Evolutionary conservation across 2,329 filamentous ascomycete species (phyloP).

Genomic region (Berkeleyomyces basicola): DNA sequence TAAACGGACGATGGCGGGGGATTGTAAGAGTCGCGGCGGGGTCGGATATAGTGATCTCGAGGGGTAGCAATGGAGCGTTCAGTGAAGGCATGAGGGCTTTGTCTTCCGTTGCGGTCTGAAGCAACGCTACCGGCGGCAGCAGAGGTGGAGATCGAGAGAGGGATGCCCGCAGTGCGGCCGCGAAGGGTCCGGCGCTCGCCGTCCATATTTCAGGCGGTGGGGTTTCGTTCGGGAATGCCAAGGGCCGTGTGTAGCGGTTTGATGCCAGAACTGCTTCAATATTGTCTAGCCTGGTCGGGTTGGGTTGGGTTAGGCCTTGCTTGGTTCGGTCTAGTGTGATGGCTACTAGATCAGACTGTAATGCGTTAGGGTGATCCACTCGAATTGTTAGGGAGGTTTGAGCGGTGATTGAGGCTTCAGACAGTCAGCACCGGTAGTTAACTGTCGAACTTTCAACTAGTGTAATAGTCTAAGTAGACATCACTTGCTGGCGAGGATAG

Average conservation of each 20-base stretch:
- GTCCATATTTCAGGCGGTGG: constrained; percentile 1
- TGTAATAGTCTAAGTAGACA: constrained; percentile 2
- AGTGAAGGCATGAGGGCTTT: background rate
- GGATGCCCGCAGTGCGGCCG: constrained; percentile 3
- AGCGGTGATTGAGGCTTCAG: background rate
- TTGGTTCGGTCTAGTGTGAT: background rate
- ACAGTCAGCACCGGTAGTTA: too few relatives aligned
- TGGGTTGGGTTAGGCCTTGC: background rate
- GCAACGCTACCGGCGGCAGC: background rate
- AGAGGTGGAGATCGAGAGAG: constrained; percentile 2
- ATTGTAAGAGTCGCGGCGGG: background rate
- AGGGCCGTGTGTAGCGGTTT: background rate
- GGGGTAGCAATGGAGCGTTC: background rate
- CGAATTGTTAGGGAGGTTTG: background rate
- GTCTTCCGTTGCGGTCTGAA: background rate
- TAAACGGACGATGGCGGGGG: background rate
- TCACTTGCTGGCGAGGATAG: background rate
- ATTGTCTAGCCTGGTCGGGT: background rate
- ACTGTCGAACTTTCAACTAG: background rate
- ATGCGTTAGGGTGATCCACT: background rate
- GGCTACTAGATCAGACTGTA: background rate
- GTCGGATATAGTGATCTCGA: background rate
- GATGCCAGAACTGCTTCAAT: background rate
- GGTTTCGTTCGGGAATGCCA: background rate
- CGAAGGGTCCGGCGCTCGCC: constrained; percentile 10